Evolutionary conservation across 1,284 basidiomycete species (phyloP).

Genomic region (Cystobasidium pallidum): DNA sequence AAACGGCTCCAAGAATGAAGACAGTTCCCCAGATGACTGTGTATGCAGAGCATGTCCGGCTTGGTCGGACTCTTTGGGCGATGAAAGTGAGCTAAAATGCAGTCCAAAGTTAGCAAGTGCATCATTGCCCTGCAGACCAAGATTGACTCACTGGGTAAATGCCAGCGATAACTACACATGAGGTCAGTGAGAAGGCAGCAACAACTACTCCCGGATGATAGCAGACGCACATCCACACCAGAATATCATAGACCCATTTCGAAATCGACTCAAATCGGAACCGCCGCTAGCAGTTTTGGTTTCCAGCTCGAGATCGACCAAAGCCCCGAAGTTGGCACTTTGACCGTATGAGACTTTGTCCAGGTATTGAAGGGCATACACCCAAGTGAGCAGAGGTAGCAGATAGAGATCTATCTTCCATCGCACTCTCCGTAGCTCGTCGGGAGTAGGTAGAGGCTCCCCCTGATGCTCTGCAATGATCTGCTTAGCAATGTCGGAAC

Average conservation of each 20-base stretch:
- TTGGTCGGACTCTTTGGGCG: slow-evolving; percentile 29
- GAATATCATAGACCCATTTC: slow-evolving; percentile 26
- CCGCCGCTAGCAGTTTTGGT: slow-evolving; percentile 1
- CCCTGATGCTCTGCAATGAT: slow-evolving; percentile 19
- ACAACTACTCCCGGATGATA: too few species aligned
- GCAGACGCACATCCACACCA: slow-evolving; percentile 23
- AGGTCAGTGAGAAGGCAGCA: not conserved
- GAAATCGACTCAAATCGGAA: slow-evolving; percentile 19
- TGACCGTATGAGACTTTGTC: slow-evolving; percentile 31
- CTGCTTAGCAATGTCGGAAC: slow-evolving; percentile 11
- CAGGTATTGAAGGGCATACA: slow-evolving; percentile 16
- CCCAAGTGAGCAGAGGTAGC: slow-evolving; percentile 17
- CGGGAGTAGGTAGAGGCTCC: slow-evolving; percentile 16
- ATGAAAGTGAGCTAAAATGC: slow-evolving; percentile 8
- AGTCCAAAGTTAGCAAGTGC: not conserved
- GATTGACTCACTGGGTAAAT: not conserved
- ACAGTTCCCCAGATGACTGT: slow-evolving; percentile 39
- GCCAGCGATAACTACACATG: slow-evolving; percentile 9
- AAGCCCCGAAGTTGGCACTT: slow-evolving; percentile 25
- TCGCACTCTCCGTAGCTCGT: slow-evolving; percentile 23
- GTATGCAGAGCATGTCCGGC: slow-evolving; percentile 38
- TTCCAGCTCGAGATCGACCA: slow-evolving; percentile 17
- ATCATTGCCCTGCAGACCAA: not conserved
- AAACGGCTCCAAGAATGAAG: slow-evolving; percentile 18
- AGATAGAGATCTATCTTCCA: slow-evolving; percentile 20